Conservation (phyloP, 306 rosid genomes). For the Pyrus pyrifolia region DNA sequence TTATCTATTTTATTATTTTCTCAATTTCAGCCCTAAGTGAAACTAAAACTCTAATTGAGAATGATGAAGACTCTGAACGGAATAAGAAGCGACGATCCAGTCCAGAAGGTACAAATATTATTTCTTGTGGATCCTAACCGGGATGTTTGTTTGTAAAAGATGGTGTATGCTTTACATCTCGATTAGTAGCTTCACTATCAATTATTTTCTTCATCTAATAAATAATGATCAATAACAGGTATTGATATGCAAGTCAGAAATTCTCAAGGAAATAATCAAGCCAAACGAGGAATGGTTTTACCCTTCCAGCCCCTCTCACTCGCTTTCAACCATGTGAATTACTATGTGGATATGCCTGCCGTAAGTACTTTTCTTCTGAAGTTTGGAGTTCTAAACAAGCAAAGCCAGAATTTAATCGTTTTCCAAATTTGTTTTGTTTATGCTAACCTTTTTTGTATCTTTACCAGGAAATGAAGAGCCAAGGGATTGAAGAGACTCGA, state of each 20-base stretch:
- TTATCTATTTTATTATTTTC: background rate
- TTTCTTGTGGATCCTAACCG: background rate
- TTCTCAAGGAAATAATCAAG: conserved; percentile 11
- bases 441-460: background rate
- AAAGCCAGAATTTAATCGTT: background rate
- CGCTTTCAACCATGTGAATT: conserved; percentile 18
- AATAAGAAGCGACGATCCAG: conserved; percentile 2
- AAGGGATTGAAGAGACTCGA: conserved; percentile 14
- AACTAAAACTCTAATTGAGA: conserved; percentile 11
- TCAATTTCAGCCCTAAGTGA: conserved; percentile 12
- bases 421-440: background rate
- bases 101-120: background rate
- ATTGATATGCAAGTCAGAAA: conserved; percentile 12
- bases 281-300: conserved; percentile 10
- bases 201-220: background rate
- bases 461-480: conserved; percentile 14
- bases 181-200: background rate
- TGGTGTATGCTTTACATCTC: background rate
- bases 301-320: conserved; percentile 20
- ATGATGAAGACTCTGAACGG: background rate
- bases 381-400: background rate
- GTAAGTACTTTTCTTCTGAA: conserved; percentile 2
- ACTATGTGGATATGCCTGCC: conserved; percentile 18
- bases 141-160: background rate
- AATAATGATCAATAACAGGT: background rate